Percentiles rank a stretch among this genome's conserved stretches.
Conservation (phyloP, 192 early-diverging fungal genomes). For the Chytriomyces sp. region DNA sequence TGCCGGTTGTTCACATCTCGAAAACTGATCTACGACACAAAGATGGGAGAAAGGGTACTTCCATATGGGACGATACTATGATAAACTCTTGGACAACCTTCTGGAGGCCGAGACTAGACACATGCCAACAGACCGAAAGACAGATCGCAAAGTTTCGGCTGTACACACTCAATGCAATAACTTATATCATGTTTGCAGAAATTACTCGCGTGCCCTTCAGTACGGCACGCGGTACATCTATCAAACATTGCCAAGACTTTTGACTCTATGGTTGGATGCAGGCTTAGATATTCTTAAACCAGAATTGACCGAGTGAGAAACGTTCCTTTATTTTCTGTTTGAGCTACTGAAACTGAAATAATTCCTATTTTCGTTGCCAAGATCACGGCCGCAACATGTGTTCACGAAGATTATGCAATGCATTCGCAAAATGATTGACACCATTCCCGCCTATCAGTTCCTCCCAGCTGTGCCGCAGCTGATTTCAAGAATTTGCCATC, state of each 20-base stretch:
- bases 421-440: conserved; percentile 58
- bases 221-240: conserved; percentile 80
- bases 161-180: neutral
- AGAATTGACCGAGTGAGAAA: conserved; percentile 6
- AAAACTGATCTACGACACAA: conserved; percentile 10
- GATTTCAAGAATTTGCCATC: conserved; percentile 83
- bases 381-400: conserved; percentile 50
- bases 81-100: conserved; percentile 56
- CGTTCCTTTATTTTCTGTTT: neutral
- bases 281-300: neutral
- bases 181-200: conserved; percentile 45
- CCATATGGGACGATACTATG: conserved; percentile 65
- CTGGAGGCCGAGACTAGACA: conserved; percentile 16
- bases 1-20: neutral
- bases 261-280: conserved; percentile 79
- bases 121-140: neutral
- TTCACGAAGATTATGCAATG: conserved; percentile 61
- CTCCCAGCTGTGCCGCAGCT: conserved; percentile 84
- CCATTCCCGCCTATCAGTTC: conserved; percentile 73
- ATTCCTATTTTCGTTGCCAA: neutral
- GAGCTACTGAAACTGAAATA: neutral
- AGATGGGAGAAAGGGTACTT: conserved; percentile 75
- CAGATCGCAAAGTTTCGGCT: too few relatives aligned
- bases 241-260: conserved; percentile 79
- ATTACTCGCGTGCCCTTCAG: conserved; percentile 59